Evolutionary conservation across 2,329 filamentous ascomycete genomes (phyloP).

Genomic region (Pestalotiopsis sp.): DNA sequence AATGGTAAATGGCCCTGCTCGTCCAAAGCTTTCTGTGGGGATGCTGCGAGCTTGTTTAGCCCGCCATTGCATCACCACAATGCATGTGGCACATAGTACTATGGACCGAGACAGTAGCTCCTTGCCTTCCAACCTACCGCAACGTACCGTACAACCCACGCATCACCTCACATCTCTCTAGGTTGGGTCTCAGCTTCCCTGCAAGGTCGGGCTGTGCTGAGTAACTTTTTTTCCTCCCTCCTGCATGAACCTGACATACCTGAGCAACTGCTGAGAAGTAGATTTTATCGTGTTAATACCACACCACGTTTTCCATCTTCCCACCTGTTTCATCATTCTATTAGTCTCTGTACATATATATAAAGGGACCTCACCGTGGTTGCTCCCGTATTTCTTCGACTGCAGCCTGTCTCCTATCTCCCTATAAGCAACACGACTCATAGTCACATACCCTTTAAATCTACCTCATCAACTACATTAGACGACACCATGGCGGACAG

Average conservation of each 20-base stretch:
- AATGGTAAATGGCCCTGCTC: neutral
- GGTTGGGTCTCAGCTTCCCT: neutral
- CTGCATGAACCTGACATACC: neutral
- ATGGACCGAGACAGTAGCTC: neutral
- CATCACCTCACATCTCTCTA: neutral
- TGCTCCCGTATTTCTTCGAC: neutral
- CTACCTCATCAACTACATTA: neutral
- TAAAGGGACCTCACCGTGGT: neutral
- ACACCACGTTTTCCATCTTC: neutral
- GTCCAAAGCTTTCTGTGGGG: neutral
- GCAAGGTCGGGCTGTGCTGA: neutral
- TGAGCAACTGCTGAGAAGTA: neutral
- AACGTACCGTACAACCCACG: neutral
- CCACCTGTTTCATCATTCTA: neutral
- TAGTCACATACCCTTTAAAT: neutral
- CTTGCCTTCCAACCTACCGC: neutral
- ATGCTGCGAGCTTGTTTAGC: slow-evolving; percentile 1
- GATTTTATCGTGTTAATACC: neutral
- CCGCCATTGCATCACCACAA: slow-evolving; percentile 11
- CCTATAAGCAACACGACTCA: neutral
- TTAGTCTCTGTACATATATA: neutral
- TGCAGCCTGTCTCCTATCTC: neutral
- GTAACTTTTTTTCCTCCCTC: neutral
- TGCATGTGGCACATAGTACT: neutral
- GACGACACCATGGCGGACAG: neutral